These are phyloP conservation scores for Dryas integrifolia DNA, from an alignment of 331 rosid species.

Conservation along the genomic window DNA sequence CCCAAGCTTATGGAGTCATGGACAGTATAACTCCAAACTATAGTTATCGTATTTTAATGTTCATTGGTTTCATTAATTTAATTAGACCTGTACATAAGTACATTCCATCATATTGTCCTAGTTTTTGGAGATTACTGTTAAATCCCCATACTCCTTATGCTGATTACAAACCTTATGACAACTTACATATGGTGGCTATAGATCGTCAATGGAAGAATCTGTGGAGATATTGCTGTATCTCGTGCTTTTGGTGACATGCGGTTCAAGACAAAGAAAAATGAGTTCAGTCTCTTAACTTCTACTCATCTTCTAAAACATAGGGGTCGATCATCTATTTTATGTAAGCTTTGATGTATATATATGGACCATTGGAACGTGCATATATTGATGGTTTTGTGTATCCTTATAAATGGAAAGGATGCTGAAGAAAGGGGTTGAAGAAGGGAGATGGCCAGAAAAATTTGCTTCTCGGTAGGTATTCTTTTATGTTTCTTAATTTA, in stretches of 20 bases:
- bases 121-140: not conserved
- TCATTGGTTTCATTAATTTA: not conserved
- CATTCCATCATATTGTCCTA: no score
- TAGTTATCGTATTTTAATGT: not conserved
- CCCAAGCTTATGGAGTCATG: no score
- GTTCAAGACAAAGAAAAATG: slow-evolving; percentile 90
- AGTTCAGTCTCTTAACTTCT: slow-evolving; percentile 50
- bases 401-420: slow-evolving; percentile 57
- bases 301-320: slow-evolving; percentile 13
- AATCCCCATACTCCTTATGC: not conserved
- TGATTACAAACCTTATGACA: slow-evolving; percentile 26
- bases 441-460: slow-evolving; percentile 89
- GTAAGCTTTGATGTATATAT: slow-evolving; percentile 19
- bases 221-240: slow-evolving; percentile 96
- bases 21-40: not conserved
- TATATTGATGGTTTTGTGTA: slow-evolving; percentile 37
- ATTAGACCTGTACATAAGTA: no score
- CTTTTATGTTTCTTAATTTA: slow-evolving; percentile 17
- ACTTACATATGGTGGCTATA: slow-evolving; percentile 35
- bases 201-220: slow-evolving; percentile 87
- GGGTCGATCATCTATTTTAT: slow-evolving; percentile 6
- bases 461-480: slow-evolving; percentile 81
- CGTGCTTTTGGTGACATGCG: slow-evolving; percentile 96
- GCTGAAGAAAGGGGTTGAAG: slow-evolving; percentile 80
- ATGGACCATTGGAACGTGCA: slow-evolving; percentile 4